Evolutionary conservation across 1,139 yeast species (phyloP).

Genomic region (Suhomyces guaymorum): DNA sequence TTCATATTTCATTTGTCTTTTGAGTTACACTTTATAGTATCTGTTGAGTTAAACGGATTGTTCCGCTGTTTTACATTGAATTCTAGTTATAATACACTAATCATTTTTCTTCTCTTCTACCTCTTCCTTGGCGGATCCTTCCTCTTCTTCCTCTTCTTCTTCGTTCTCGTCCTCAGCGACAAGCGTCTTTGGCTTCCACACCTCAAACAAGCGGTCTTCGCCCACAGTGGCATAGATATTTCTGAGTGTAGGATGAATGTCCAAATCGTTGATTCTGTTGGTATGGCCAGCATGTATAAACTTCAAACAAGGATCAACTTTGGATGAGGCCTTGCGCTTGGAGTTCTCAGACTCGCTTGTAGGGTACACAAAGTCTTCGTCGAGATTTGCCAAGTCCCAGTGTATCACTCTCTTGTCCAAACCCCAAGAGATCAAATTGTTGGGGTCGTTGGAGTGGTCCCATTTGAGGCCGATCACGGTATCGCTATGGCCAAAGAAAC

Average conservation of each 20-base stretch:
- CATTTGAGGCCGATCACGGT: conserved; percentile 41
- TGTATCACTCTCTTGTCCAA: conserved; percentile 50
- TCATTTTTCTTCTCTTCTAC: conserved; percentile 18
- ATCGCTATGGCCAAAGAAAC: conserved; percentile 52
- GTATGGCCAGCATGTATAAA: conserved; percentile 65
- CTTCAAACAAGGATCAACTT: conserved; percentile 58
- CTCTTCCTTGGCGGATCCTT: too few relatives aligned
- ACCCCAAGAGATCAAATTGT: conserved; percentile 46
- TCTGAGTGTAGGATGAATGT: conserved; percentile 48
- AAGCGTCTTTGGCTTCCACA: conserved; percentile 54
- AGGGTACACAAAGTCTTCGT: conserved; percentile 47
- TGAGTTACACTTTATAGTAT: too few relatives aligned
- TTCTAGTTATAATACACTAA: conserved; percentile 8
- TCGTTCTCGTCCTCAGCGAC: conserved; percentile 46
- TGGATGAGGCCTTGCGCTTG: conserved; percentile 30
- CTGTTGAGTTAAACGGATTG: too few relatives aligned
- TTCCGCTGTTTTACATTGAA: too few relatives aligned
- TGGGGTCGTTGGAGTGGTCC: conserved; percentile 38
- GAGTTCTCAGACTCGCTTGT: conserved; percentile 24
- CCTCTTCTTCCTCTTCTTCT: conserved; percentile 30
- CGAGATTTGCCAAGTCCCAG: conserved; percentile 52
- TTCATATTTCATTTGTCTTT: too few relatives aligned
- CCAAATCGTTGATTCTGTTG: conserved; percentile 50
- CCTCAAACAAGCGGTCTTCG: conserved; percentile 53
- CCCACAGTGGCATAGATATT: conserved; percentile 50